These are phyloP conservation scores for Rubroshorea leprosula DNA, from an alignment of 345 rosid species.

Conservation along the genomic window DNA sequence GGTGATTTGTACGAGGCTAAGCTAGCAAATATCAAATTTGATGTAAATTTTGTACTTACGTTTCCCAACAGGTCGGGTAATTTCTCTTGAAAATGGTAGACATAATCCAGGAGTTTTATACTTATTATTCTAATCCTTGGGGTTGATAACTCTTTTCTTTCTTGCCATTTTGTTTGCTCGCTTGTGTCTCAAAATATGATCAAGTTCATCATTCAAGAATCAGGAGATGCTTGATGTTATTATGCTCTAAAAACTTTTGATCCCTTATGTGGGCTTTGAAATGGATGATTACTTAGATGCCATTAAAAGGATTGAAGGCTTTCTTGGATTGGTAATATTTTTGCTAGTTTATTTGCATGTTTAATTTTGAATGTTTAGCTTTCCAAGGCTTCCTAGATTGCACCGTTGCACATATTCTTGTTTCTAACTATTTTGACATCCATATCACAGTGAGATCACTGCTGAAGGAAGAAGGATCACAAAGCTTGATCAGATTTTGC, in stretches of 20 bases:
- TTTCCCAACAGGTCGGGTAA: no score
- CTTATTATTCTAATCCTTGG: background rate
- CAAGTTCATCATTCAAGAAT: background rate
- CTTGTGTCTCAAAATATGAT: background rate
- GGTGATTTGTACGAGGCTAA: no score
- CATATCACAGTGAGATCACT: slow-evolving; percentile 66
- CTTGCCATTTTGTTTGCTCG: background rate
- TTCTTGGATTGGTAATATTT: background rate
- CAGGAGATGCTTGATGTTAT: background rate
- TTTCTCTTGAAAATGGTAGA: no score
- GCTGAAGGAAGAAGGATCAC: slow-evolving; percentile 86
- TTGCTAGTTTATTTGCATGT: background rate
- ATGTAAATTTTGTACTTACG: background rate
- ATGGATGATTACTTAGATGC: background rate
- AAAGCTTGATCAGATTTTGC: slow-evolving; percentile 93
- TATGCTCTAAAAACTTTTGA: no score
- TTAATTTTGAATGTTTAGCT: background rate
- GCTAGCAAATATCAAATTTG: background rate
- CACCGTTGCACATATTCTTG: background rate
- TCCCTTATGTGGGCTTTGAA: background rate
- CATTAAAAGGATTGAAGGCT: no score
- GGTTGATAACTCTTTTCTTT: background rate
- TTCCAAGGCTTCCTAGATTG: no score
- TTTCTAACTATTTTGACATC: slow-evolving; percentile 11
- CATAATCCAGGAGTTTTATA: no score